Base-by-base conservation (phyloP, 495 filamentous ascomycete genomes). In the Astrothelium subdiscretum region DNA sequence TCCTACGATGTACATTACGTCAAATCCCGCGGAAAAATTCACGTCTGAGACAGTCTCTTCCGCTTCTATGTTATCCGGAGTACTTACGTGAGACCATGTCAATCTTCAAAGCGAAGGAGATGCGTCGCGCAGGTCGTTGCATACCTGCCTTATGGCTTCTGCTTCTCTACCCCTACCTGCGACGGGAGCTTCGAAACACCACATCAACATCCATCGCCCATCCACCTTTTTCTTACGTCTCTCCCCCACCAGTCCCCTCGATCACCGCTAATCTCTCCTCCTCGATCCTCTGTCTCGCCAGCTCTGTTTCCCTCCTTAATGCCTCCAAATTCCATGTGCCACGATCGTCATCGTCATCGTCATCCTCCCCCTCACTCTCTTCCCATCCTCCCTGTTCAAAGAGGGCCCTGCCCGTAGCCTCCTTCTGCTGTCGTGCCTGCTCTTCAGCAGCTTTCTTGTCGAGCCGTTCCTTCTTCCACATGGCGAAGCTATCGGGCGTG, bases 301-400 rank as follows among this genome's bases (percentile, higher is more conserved):
- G 65, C 69, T 83, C 77, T 29, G 73, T 78, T 63, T 74, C 75
- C 59, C 59, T 67, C 70, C 78, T 57, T 74, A 84, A 57, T 32
- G 84, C 89, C 68, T 87, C 86, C 70, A 97, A 76, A 75, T 96
- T 91, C 82, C 86, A 96, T 24, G 74, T 74, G 54, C 80, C 84
- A 24, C 85, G 84, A 5, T 79, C 80, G 3, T 80, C 83, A 12
- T 78, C 77, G 15, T 77, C 81, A 2, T 81, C 81, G 3, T 75
- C 77, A n/a, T 83, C 82, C 35, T 83, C 82, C 12, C 85, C 85
- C 24, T 85, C 86, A 57, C 83, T 85, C 58, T 75, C 81, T 62
- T 83, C 78, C 95, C 95, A 98, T 73, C 92, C 91, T 67, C 94
- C 94, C 73, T 88, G 89, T 75, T 99, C 94, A 73, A 99, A 99